Base-by-base conservation (phyloP, 1,284 basidiomycete genomes). In the Apiotrichum porosum region DNA sequence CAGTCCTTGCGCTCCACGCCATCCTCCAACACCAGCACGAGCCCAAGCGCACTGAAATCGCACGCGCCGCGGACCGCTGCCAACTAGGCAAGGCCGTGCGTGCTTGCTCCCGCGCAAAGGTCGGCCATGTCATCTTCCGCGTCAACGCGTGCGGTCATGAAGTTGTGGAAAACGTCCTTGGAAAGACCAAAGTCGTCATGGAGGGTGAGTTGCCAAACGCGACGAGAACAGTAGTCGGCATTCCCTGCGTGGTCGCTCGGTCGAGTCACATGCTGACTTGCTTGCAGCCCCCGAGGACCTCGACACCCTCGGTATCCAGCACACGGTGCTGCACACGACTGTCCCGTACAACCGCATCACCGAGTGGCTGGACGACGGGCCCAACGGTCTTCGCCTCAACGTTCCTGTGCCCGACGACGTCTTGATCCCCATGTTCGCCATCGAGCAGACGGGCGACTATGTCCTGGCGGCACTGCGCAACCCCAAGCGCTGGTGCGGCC, bases 401-500 rank as follows among this genome's bases (percentile, higher is more conserved):
- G 47, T 63, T 17, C 56, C 62, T 13, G 52, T 62, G n/a, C 61
- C 59, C 2, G 62, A 62, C 37, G 56, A 67, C 46, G 52, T 52
- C 22, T 24, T 36, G 4, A 45, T 68, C 13, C 58, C 58, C 2
- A 53, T 56, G n/a, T 68, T 52, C 41, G 55, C 61, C 1, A 52
- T 61, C 21, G 61, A 61, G 44, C 64, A 69, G 49, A 68, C 60
- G 30, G 67, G 65, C 10, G 57, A 58, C 3, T 67, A 57, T 40
- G 65, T 65, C 2, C 54, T 64, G 13, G 58, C 52, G 4, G 62
- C 63, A 8, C 47, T 67, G 28, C 50, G 57, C 32, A 58, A 60
- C n/a, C 63, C 63, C 3, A 49, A 52, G 9, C 42, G 57, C 38
- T 68, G 63, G 60, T 50, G 57, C 17, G 63, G 62, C 36, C 54